Percentiles rank a stretch among this genome's conserved stretches.
These are phyloP conservation scores for Saccharomycopsis fibuligera DNA, from an alignment of 805 yeast genomes.

Conservation along the genomic window DNA sequence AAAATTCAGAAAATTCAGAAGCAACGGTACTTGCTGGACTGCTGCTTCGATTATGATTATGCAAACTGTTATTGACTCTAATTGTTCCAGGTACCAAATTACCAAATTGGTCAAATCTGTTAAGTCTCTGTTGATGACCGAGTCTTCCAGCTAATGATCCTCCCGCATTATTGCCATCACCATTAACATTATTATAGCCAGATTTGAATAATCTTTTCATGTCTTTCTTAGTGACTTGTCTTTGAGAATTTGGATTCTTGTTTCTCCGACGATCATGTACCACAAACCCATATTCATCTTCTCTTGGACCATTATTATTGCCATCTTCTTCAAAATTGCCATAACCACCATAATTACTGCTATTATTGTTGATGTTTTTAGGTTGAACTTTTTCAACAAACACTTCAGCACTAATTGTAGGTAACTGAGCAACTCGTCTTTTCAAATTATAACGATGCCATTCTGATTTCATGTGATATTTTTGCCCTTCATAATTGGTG, in stretches of 20 bases:
- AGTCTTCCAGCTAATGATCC: no score
- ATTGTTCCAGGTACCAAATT: background rate
- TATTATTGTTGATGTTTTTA: background rate
- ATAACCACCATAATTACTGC: background rate
- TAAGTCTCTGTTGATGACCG: no score
- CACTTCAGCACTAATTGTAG: constrained; percentile 61
- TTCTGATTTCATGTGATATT: constrained; percentile 93
- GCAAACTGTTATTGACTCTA: no score
- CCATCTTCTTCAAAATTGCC: constrained; percentile 10
- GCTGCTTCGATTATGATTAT: constrained; percentile 29
- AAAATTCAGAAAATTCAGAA: constrained; percentile 50
- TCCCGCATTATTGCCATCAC: no score
- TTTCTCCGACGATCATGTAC: constrained; percentile 29
- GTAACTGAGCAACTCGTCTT: constrained; percentile 80
- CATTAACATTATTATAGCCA: background rate
- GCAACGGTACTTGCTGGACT: constrained; percentile 46
- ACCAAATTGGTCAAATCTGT: background rate
- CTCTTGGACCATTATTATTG: constrained; percentile 22
- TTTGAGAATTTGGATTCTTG: constrained; percentile 22
- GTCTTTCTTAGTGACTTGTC: constrained; percentile 37
- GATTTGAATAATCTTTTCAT: constrained; percentile 26
- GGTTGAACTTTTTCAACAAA: constrained; percentile 49
- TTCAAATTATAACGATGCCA: constrained; percentile 97
- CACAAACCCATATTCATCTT: constrained; percentile 52
- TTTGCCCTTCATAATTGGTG: constrained; percentile 74